These are phyloP conservation scores for Nicotiana benthamiana DNA, from an alignment of 257 asterid genomes.

Conservation along the genomic window DNA sequence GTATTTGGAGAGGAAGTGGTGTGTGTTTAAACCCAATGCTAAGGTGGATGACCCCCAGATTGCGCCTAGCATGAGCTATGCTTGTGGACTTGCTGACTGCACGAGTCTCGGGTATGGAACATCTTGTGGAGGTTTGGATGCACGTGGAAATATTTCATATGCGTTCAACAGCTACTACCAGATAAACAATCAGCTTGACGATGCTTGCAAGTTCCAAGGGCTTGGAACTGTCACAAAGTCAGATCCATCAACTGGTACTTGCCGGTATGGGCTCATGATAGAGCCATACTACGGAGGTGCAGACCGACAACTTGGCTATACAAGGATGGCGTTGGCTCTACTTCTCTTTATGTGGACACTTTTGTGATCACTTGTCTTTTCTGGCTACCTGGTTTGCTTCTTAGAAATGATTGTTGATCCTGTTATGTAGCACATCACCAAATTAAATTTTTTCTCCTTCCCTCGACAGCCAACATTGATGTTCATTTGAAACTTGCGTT, in stretches of 20 bases:
- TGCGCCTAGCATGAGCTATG: conserved; percentile 13
- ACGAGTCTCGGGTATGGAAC: conserved; percentile 5
- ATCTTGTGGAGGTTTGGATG: conserved; percentile 9
- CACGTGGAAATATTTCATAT: conserved; percentile 9
- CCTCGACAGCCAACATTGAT: neutral
- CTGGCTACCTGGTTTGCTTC: neutral
- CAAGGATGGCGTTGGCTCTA: neutral
- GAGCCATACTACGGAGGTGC: conserved; percentile 6
- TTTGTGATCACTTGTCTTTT: neutral
- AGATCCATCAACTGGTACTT: conserved; percentile 7
- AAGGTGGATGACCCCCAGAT: conserved; percentile 9
- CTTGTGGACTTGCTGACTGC: conserved; percentile 10
- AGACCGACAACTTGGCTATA: neutral
- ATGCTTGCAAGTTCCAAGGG: conserved; percentile 10
- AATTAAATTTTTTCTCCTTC: neutral
- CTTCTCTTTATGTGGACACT: neutral
- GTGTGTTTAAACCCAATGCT: conserved; percentile 5
- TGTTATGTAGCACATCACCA: neutral
- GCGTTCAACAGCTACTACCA: conserved; percentile 11
- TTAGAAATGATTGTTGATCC: neutral
- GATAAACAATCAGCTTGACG: conserved; percentile 11
- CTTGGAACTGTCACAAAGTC: conserved; percentile 8
- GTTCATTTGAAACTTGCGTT: neutral
- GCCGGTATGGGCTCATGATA: conserved; percentile 6
- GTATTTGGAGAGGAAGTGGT: conserved; percentile 9